A percentile compares a stretch with the other conserved stretches of the same genome.
phyloP scores from a whole-genome alignment of 345 rosid species.

The Microthlaspi erraticum region DNA sequence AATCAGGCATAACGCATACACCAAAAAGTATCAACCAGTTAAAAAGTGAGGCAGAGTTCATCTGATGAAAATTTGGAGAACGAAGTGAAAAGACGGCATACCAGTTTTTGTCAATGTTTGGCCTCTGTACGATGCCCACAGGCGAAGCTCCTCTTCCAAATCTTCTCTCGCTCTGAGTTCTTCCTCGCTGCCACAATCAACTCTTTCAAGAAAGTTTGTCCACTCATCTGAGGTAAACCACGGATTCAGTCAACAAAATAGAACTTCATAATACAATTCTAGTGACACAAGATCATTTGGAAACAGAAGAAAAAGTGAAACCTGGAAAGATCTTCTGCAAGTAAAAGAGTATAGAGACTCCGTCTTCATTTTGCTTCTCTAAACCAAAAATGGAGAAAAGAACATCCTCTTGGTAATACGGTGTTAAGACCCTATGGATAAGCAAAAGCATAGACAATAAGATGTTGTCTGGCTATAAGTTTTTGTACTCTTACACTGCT shows the following conservation, averaged over 20 bases:
- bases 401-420: constrained; percentile 75
- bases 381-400: constrained; percentile 62
- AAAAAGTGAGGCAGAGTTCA: constrained; percentile 41
- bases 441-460: constrained; percentile 16
- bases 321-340: constrained; percentile 87
- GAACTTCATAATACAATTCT: neutral
- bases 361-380: constrained; percentile 75
- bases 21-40: constrained; percentile 16
- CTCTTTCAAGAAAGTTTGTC: constrained; percentile 70
- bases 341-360: constrained; percentile 78
- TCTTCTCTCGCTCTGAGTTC: constrained; percentile 54
- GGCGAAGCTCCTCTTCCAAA: constrained; percentile 65
- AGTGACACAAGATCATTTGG: neutral
- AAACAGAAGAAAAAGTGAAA: constrained; percentile 32
- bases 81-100: constrained; percentile 25
- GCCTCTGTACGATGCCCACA: constrained; percentile 86
- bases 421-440: constrained; percentile 69
- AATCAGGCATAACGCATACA: neutral
- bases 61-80: constrained; percentile 52
- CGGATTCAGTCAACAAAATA: constrained; percentile 10
- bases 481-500: constrained; percentile 8
- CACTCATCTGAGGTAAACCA: constrained; percentile 65
- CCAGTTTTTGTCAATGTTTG: constrained; percentile 87
- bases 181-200: constrained; percentile 55
- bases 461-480: neutral